Evolutionary conservation across 2,329 filamentous ascomycete genomes (phyloP).

Genomic region (Cladosporium cucumerinum): DNA sequence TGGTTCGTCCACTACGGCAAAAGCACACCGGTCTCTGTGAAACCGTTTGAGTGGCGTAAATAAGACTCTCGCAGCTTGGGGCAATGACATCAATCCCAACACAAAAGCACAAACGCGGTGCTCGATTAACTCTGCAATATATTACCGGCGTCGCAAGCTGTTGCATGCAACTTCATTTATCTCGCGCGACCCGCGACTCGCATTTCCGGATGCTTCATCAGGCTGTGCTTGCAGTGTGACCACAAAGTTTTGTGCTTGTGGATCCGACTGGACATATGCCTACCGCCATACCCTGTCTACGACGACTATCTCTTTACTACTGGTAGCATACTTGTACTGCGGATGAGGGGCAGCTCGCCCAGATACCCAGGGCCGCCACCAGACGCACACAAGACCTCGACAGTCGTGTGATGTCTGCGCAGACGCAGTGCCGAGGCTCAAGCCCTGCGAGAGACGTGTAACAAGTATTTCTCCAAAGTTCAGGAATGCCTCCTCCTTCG

Average conservation of each 20-base stretch:
- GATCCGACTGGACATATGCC: background rate
- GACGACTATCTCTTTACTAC: background rate
- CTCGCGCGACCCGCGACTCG: background rate
- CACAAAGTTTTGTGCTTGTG: background rate
- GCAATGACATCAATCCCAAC: background rate
- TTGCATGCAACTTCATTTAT: background rate
- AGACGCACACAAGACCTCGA: background rate
- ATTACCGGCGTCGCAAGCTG: background rate
- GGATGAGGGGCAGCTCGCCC: slow-evolving; percentile 1
- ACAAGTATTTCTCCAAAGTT: background rate
- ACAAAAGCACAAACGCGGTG: background rate
- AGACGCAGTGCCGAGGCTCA: slow-evolving; percentile 9
- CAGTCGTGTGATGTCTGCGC: slow-evolving; percentile 10
- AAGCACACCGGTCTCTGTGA: background rate
- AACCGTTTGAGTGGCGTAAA: background rate
- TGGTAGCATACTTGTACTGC: background rate
- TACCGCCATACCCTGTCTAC: background rate
- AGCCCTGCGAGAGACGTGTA: background rate
- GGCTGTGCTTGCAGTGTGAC: background rate
- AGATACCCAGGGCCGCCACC: background rate
- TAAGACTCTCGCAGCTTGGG: background rate
- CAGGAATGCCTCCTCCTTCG: background rate
- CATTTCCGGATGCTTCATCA: background rate
- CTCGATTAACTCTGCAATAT: background rate
- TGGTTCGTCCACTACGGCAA: background rate